Evolutionary conservation across 257 asterid species (phyloP).

Genomic region (Solanum etuberosum): DNA sequence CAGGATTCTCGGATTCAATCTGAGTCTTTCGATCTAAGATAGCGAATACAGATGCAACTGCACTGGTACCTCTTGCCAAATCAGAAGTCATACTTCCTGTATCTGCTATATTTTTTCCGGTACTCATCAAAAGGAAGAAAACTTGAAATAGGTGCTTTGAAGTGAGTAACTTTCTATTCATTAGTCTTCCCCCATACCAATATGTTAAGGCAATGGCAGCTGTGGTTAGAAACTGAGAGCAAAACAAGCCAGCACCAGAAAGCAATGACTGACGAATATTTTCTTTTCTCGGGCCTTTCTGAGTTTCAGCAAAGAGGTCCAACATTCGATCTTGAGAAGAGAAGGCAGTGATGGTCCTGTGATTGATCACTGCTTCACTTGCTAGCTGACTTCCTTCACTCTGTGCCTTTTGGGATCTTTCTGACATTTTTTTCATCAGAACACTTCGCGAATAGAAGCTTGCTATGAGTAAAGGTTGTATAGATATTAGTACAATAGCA

Average conservation of each 20-base stretch:
- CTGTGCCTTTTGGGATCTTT: constrained; percentile 46
- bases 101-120: constrained; percentile 68
- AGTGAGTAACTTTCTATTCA: constrained; percentile 33
- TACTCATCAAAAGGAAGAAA: constrained; percentile 68
- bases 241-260: constrained; percentile 42
- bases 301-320: constrained; percentile 29
- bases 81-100: constrained; percentile 78
- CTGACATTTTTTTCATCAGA: constrained; percentile 51
- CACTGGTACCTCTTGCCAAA: constrained; percentile 52
- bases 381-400: constrained; percentile 66
- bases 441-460: constrained; percentile 51
- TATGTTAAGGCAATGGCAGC: constrained; percentile 48
- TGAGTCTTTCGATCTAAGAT: constrained; percentile 37
- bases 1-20: constrained; percentile 44
- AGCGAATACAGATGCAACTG: constrained; percentile 37
- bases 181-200: constrained; percentile 77
- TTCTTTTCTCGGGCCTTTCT: constrained; percentile 32
- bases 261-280: constrained; percentile 61
- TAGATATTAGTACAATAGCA: constrained; percentile 54
- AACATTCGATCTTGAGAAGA: constrained; percentile 54
- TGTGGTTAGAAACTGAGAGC: constrained; percentile 47
- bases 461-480: constrained; percentile 45
- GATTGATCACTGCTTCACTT: constrained; percentile 65
- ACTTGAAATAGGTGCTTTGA: constrained; percentile 56
- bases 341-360: constrained; percentile 62